These are phyloP conservation scores for Xylaria sp. DNA, from an alignment of 2,329 filamentous ascomycete genomes.

Conservation along the genomic window DNA sequence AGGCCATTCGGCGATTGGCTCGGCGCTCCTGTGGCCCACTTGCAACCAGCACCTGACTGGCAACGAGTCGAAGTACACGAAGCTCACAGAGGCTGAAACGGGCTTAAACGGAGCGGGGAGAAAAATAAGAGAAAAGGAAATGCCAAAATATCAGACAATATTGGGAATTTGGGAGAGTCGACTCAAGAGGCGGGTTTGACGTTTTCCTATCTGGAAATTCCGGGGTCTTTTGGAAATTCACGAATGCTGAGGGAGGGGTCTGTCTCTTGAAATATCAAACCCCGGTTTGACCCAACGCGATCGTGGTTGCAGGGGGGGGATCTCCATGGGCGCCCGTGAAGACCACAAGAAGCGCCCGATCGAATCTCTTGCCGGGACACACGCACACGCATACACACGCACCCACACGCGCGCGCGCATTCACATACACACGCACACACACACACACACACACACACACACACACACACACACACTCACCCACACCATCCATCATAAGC, in stretches of 20 bases:
- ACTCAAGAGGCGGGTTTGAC: background rate
- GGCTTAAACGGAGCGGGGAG: constrained; percentile 10
- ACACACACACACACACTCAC: background rate
- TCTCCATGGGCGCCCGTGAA: background rate
- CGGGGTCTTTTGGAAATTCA: constrained; percentile 6
- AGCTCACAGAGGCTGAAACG: constrained; percentile 3
- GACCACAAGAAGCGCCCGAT: background rate
- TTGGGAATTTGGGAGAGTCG: background rate
- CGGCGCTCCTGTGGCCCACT: constrained; percentile 12
- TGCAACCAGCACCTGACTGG: background rate
- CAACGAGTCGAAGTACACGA: background rate
- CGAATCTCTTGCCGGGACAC: too few species aligned
- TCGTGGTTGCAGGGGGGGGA: constrained; percentile 14
- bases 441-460: background rate
- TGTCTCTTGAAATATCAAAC: constrained; percentile 21
- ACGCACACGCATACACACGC: background rate
- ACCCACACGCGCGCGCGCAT: background rate
- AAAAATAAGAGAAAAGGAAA: constrained; percentile 8
- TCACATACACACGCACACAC: too few species aligned
- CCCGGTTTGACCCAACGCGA: constrained; percentile 11
- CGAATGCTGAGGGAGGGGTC: constrained; percentile 4
- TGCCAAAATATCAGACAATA: background rate
- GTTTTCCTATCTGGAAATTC: constrained; percentile 9
- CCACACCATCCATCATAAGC: background rate
- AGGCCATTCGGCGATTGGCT: constrained; percentile 7